A percentile compares a stretch with the other conserved stretches of the same genome.
Evolutionary conservation across 2,329 filamentous ascomycete genomes (phyloP).

Genomic region (Plectosphaerella sp.): DNA sequence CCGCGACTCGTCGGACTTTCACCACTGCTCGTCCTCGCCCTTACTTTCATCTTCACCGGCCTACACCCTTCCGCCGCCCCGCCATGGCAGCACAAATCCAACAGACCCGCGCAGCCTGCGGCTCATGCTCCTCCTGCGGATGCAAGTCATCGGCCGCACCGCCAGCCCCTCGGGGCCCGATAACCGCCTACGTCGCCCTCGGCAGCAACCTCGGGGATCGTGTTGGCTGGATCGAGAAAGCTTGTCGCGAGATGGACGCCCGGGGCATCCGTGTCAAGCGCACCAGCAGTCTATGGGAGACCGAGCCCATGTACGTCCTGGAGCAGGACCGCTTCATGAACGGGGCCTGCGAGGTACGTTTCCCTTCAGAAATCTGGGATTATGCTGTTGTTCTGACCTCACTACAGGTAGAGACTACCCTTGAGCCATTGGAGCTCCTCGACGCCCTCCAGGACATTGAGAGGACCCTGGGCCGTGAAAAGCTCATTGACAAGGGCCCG

Average conservation of each 20-base stretch:
- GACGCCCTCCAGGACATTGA: conserved; percentile 84
- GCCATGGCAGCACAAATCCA: not conserved
- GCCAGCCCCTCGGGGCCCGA: conserved; percentile 17
- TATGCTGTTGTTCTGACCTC: not conserved
- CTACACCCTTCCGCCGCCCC: not conserved
- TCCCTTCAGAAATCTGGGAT: not conserved
- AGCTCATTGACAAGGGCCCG: conserved; percentile 88
- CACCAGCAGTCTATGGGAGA: conserved; percentile 91
- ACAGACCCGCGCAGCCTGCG: conserved; percentile 20
- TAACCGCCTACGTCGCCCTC: conserved; percentile 74
- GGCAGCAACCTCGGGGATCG: conserved; percentile 92
- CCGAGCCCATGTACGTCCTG: conserved; percentile 91
- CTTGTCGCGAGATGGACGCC: conserved; percentile 72
- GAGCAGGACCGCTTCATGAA: conserved; percentile 89
- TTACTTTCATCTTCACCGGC: not conserved
- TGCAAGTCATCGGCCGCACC: conserved; percentile 17
- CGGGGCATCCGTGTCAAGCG: conserved; percentile 68
- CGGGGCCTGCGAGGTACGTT: conserved; percentile 80
- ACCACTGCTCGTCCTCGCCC: not conserved
- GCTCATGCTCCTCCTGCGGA: conserved; percentile 29
- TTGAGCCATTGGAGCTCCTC: conserved; percentile 72
- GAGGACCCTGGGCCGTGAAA: conserved; percentile 70
- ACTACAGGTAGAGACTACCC: conserved; percentile 69
- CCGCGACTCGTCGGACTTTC: not conserved
- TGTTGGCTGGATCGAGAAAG: conserved; percentile 77